Evolutionary conservation across 441 rosid species (phyloP).

Genomic region (Arabidopsis hybrid): DNA sequence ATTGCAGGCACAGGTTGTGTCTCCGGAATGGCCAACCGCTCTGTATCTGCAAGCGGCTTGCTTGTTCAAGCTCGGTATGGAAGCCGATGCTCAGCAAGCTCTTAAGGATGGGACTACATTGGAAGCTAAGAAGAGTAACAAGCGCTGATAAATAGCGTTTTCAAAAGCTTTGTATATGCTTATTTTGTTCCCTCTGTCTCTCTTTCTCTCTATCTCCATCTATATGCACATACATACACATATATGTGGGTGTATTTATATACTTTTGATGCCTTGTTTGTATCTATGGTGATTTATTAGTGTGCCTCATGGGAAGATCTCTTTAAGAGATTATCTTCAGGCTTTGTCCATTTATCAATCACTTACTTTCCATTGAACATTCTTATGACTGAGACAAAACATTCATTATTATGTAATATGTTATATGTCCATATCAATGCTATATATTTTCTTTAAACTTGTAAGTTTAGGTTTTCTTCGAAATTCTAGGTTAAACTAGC

Average conservation of each 20-base stretch:
- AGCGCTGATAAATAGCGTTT: conserved; percentile 25
- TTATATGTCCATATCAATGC: too few species aligned
- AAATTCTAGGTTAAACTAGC: too few species aligned
- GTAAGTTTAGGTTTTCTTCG: too few species aligned
- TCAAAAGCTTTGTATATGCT: conserved; percentile 40
- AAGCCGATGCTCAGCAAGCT: conserved; percentile 83
- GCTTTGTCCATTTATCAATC: neutral
- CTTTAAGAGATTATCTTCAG: neutral
- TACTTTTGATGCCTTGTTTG: conserved; percentile 26
- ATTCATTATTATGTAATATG: too few species aligned
- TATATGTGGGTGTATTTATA: conserved; percentile 27
- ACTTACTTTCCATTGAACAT: neutral
- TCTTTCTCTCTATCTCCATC: neutral
- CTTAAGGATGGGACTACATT: conserved; percentile 83
- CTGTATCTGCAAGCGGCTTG: conserved; percentile 77
- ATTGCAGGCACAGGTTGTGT: conserved; percentile 67
- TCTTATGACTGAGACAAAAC: neutral
- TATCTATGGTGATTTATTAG: conserved; percentile 28
- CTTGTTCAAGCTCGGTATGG: conserved; percentile 90
- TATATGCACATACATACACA: conserved; percentile 19
- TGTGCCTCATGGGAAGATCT: conserved; percentile 7
- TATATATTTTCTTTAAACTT: too few species aligned
- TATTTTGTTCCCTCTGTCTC: conserved; percentile 1
- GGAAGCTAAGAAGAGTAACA: conserved; percentile 69
- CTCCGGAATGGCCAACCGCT: conserved; percentile 77